A percentile compares a stretch with the other conserved stretches of the same genome.
Evolutionary conservation across 805 yeast genomes (phyloP).

Genomic region (Yamadazyma akitaensis): DNA sequence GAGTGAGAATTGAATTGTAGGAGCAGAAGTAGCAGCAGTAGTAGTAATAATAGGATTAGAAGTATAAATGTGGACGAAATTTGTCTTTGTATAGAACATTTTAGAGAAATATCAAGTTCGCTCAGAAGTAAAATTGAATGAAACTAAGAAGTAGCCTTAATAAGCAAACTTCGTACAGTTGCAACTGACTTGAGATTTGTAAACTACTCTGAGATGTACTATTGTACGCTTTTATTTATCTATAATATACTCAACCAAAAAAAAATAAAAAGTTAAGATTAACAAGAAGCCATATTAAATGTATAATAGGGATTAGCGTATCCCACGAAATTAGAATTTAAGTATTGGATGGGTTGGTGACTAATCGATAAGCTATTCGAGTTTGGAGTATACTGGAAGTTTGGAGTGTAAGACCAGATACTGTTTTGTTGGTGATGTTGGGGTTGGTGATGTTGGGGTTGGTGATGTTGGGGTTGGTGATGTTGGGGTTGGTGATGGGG

Average conservation of each 20-base stretch:
- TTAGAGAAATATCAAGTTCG: neutral
- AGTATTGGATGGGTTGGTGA: constrained; percentile 20
- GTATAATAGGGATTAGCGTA: constrained; percentile 37
- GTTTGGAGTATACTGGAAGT: constrained; percentile 13
- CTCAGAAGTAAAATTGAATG: neutral
- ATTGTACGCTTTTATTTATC: neutral
- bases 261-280: constrained; percentile 10
- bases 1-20: too few species aligned
- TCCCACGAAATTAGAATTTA: constrained; percentile 27
- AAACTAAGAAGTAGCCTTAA: neutral
- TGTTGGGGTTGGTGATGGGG: neutral
- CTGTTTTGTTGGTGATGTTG: constrained; percentile 8
- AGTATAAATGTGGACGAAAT: too few species aligned
- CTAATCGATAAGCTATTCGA: neutral
- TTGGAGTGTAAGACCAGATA: constrained; percentile 26
- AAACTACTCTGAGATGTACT: too few species aligned
- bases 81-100: too few species aligned
- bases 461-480: neutral
- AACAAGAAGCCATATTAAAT: constrained; percentile 30
- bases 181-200: too few species aligned
- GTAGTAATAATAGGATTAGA: too few species aligned
- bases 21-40: too few species aligned
- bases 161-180: too few species aligned
- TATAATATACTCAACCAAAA: constrained; percentile 9
- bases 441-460: constrained; percentile 7